Conservation (phyloP, 805 yeast species). For the Hanseniaspora valbyensis region DNA sequence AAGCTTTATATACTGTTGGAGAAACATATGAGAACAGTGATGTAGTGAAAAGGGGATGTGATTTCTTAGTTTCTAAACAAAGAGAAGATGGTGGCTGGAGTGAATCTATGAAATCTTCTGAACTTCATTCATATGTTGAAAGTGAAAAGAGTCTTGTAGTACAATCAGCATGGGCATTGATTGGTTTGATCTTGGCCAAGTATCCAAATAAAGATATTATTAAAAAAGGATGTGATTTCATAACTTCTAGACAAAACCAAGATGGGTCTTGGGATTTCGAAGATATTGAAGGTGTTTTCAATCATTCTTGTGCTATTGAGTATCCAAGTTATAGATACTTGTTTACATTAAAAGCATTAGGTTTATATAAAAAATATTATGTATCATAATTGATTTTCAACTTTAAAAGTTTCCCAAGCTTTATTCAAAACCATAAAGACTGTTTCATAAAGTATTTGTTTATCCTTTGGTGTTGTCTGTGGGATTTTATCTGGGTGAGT, state of each 20-base stretch:
- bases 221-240: constrained; percentile 47
- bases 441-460: constrained; percentile 67
- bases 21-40: constrained; percentile 50
- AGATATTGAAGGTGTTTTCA: constrained; percentile 89
- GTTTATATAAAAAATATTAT: constrained; percentile 39
- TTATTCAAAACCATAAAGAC: constrained; percentile 73
- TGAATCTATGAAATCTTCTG: constrained; percentile 84
- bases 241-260: constrained; percentile 52
- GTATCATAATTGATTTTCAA: constrained; percentile 37
- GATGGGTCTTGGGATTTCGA: constrained; percentile 80
- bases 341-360: constrained; percentile 88
- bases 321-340: constrained; percentile 86
- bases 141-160: constrained; percentile 56
- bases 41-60: constrained; percentile 66
- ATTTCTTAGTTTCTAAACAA: constrained; percentile 66
- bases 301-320: constrained; percentile 87
- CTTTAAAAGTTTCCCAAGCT: constrained; percentile 81
- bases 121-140: constrained; percentile 63
- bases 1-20: constrained; percentile 69
- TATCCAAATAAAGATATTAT: constrained; percentile 64
- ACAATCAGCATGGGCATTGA: constrained; percentile 87
- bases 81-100: constrained; percentile 94
- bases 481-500: constrained; percentile 83
- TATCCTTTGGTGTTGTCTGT: constrained; percentile 48
- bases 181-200: constrained; percentile 67